phyloP scores from a whole-genome alignment of 352 stramenopile genomes.

The Thraustotheca clavata region DNA sequence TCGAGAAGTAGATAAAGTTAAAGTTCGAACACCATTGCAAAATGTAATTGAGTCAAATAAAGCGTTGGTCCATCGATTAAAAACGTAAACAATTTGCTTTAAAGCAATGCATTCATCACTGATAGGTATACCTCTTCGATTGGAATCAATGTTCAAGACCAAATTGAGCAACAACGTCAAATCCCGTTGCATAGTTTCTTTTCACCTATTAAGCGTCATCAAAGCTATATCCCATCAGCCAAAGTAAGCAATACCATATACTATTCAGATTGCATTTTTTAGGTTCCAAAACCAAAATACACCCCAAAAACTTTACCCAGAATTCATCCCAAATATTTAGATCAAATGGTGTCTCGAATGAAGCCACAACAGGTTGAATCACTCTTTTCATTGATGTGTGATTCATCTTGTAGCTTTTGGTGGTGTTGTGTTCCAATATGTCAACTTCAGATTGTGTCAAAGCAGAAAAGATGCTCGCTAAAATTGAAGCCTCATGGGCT shows the following conservation, averaged over 20 bases:
- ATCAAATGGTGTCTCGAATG: background rate
- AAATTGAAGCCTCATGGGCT: conserved; percentile 1
- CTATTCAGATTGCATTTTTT: too few relatives aligned
- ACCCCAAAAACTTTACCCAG: background rate
- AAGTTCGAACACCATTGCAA: background rate
- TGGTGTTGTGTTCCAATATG: conserved; percentile 8
- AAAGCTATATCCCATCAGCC: background rate
- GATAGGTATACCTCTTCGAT: conserved; percentile 7
- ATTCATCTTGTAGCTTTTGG: background rate
- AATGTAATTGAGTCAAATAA: background rate
- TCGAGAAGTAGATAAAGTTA: conserved; percentile 2
- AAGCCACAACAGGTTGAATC: background rate
- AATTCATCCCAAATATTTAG: background rate
- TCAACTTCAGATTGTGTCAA: conserved; percentile 15
- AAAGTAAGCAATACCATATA: background rate
- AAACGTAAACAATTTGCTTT: background rate
- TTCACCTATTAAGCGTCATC: conserved; percentile 11
- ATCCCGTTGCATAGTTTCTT: conserved; percentile 14
- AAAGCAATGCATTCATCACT: background rate
- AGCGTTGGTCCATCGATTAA: background rate
- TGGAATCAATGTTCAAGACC: background rate
- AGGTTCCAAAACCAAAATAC: background rate
- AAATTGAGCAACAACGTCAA: background rate
- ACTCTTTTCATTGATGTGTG: background rate
- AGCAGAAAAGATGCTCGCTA: conserved; percentile 13